These are phyloP conservation scores for Trichoderma orchidacearum DNA, from an alignment of 495 filamentous ascomycete species.

Conservation along the genomic window DNA sequence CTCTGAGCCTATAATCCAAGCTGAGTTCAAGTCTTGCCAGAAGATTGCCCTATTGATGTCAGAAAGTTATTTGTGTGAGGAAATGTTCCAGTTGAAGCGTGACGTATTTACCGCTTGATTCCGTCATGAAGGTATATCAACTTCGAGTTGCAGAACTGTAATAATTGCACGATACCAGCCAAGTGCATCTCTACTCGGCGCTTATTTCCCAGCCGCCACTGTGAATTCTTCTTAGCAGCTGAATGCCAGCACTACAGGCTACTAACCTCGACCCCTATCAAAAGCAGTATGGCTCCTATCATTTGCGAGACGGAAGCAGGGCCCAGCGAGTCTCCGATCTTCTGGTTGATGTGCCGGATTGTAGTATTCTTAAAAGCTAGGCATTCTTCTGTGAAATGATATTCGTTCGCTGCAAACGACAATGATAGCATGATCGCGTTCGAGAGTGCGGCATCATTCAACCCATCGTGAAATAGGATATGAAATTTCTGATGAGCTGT, in stretches of 20 bases:
- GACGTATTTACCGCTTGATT: neutral
- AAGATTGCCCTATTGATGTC: neutral
- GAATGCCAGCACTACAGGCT: neutral
- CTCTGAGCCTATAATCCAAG: neutral
- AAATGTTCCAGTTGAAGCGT: too few relatives aligned
- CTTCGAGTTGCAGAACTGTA: neutral
- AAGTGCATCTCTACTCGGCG: neutral
- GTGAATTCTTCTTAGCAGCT: neutral
- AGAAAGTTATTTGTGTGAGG: too few relatives aligned
- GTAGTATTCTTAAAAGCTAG: neutral
- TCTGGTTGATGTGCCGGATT: neutral
- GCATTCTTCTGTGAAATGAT: neutral
- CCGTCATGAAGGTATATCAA: neutral
- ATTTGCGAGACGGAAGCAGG: neutral
- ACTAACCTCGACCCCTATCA: neutral
- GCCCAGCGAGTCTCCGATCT: neutral
- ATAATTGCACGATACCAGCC: neutral
- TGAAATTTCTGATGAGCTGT: neutral
- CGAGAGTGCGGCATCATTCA: neutral
- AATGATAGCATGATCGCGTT: neutral
- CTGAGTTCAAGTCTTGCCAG: neutral
- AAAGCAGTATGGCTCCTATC: neutral
- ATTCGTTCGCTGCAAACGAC: neutral
- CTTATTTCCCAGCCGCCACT: neutral
- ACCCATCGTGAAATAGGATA: neutral